Conservation (phyloP, 139 green algal species). For the Trebouxia sp. region DNA sequence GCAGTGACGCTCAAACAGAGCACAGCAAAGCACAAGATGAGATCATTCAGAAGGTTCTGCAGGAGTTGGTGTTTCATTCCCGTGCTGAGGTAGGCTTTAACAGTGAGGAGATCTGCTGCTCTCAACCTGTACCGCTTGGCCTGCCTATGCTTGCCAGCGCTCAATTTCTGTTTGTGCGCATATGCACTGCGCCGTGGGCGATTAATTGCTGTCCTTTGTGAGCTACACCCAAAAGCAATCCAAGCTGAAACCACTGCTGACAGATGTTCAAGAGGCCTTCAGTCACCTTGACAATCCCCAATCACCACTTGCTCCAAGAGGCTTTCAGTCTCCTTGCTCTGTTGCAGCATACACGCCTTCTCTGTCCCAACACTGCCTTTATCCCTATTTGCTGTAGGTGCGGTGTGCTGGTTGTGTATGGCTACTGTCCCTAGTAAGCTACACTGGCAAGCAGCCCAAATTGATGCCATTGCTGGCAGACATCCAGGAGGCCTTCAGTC, state of each 20-base stretch:
- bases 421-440: constrained; percentile 80
- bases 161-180: constrained; percentile 35
- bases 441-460: constrained; percentile 49
- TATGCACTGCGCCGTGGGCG: constrained; percentile 64
- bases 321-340: too few species aligned
- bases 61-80: constrained; percentile 59
- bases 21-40: constrained; percentile 26
- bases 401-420: constrained; percentile 75
- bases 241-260: constrained; percentile 55
- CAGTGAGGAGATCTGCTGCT: too few species aligned
- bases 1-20: background rate
- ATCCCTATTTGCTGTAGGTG: constrained; percentile 46
- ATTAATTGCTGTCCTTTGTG: constrained; percentile 83
- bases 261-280: constrained; percentile 63
- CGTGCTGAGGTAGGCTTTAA: constrained; percentile 58
- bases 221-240: constrained; percentile 56
- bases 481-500: constrained; percentile 64
- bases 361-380: background rate
- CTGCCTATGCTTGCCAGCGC: too few species aligned
- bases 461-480: constrained; percentile 61
- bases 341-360: background rate
- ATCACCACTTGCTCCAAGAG: too few species aligned
- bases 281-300: too few species aligned
- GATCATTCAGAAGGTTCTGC: constrained; percentile 52
- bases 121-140: too few species aligned